Evolutionary conservation across 2,329 filamentous ascomycete species (phyloP).

Genomic region (Lasiodiplodia theobromae): DNA sequence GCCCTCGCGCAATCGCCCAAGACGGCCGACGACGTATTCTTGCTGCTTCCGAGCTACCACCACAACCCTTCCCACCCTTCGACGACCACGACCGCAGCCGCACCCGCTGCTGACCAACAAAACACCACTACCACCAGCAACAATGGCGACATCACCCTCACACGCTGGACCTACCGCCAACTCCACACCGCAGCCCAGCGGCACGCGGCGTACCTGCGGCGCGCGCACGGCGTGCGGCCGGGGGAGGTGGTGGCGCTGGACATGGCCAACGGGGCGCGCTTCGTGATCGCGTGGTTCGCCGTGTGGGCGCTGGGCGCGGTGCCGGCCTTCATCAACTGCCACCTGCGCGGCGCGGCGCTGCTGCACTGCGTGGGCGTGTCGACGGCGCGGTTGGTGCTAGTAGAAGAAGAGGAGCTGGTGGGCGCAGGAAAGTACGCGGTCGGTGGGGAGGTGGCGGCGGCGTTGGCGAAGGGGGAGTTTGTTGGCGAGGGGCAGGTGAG

Average conservation of each 20-base stretch:
- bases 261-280: slow-evolving; percentile 72
- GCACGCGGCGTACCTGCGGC: slow-evolving; percentile 45
- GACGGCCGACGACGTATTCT: slow-evolving; percentile 2
- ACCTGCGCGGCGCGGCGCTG: slow-evolving; percentile 68
- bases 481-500: slow-evolving; percentile 47
- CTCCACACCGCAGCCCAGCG: slow-evolving; percentile 45
- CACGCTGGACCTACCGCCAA: slow-evolving; percentile 47
- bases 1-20: slow-evolving; percentile 32
- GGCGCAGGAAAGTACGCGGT: slow-evolving; percentile 45
- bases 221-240: slow-evolving; percentile 62
- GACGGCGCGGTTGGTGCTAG: slow-evolving; percentile 62
- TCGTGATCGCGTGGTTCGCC: slow-evolving; percentile 70
- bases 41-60: slow-evolving; percentile 43
- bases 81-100: slow-evolving; percentile 45
- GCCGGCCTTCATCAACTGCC: slow-evolving; percentile 75
- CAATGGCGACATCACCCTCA: slow-evolving; percentile 54
- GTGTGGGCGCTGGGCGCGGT: slow-evolving; percentile 71
- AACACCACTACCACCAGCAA: slow-evolving; percentile 68
- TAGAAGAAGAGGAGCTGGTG: slow-evolving; percentile 58
- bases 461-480: slow-evolving; percentile 45
- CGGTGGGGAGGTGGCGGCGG: slow-evolving; percentile 48
- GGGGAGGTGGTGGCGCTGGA: slow-evolving; percentile 71
- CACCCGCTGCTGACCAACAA: slow-evolving; percentile 37
- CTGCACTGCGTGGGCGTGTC: slow-evolving; percentile 70
- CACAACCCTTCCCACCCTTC: slow-evolving; percentile 56